Evolutionary conservation across 345 rosid species (phyloP).

Genomic region (Odontarrhena argentea): DNA sequence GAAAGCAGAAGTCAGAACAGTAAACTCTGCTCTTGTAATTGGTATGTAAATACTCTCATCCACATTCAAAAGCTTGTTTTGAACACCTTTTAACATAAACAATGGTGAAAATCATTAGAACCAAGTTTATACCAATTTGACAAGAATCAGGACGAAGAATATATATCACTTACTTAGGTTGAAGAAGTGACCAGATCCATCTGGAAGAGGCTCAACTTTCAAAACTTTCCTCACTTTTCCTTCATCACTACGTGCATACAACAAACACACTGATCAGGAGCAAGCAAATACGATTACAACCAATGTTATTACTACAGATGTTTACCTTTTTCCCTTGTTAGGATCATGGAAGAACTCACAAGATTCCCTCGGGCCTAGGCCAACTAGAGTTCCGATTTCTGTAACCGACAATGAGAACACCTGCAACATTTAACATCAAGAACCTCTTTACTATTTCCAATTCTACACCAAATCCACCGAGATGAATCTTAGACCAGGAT

Average conservation of each 20-base stretch:
- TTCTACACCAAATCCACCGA: neutral
- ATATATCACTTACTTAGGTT: slow-evolving; percentile 63
- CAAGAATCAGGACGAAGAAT: slow-evolving; percentile 36
- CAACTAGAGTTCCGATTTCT: slow-evolving; percentile 71
- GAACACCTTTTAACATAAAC: slow-evolving; percentile 62
- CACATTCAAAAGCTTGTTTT: slow-evolving; percentile 72
- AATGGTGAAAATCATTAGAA: slow-evolving; percentile 22
- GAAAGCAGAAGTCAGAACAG: slow-evolving; percentile 77
- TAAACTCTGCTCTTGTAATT: slow-evolving; percentile 71
- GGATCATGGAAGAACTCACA: slow-evolving; percentile 95
- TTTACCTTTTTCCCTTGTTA: slow-evolving; percentile 77
- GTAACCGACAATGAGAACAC: slow-evolving; percentile 86
- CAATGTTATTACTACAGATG: neutral
- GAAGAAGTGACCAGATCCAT: slow-evolving; percentile 95
- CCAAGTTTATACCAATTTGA: slow-evolving; percentile 12
- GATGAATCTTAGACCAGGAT: neutral
- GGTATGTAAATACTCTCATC: slow-evolving; percentile 90
- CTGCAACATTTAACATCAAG: slow-evolving; percentile 43
- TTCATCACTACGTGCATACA: slow-evolving; percentile 62
- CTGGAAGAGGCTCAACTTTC: slow-evolving; percentile 92
- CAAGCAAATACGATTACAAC: slow-evolving; percentile 13
- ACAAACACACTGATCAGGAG: slow-evolving; percentile 7
- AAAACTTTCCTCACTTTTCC: slow-evolving; percentile 91
- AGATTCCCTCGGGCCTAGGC: slow-evolving; percentile 70
- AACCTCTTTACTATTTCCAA: neutral